Conservation (phyloP, 768 basidiomycete species). For the Amanita inopinata region DNA sequence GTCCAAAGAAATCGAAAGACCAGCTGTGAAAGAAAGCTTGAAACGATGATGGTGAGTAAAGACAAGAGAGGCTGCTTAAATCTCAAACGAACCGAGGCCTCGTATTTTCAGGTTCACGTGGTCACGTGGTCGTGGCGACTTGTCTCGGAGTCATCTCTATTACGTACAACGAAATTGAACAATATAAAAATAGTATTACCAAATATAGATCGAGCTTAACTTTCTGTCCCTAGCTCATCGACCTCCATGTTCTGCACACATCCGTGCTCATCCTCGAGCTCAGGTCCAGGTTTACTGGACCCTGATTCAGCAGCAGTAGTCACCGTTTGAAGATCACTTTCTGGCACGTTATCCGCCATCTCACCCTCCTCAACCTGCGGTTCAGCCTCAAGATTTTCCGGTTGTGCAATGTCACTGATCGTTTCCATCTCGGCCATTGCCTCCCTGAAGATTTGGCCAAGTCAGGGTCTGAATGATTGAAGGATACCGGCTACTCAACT, state of each 20-base stretch:
- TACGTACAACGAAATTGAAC: slow-evolving; percentile 1
- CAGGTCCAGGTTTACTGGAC: neutral
- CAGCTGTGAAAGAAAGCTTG: neutral
- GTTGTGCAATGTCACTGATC: neutral
- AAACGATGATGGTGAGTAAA: neutral
- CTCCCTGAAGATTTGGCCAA: slow-evolving; percentile 19
- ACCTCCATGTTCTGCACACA: slow-evolving; percentile 3
- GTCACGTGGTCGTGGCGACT: slow-evolving; percentile 3
- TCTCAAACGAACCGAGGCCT: neutral
- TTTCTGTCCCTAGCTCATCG: too few relatives aligned
- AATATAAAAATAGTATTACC: neutral
- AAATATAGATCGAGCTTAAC: neutral
- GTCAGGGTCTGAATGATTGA: neutral
- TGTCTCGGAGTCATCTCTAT: too few relatives aligned
- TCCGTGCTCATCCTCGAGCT: neutral
- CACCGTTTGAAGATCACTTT: neutral
- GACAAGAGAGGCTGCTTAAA: too few relatives aligned
- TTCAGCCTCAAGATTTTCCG: neutral
- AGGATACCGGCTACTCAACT: slow-evolving; percentile 25
- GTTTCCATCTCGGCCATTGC: slow-evolving; percentile 39
- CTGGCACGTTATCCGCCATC: neutral
- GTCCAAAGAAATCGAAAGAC: neutral
- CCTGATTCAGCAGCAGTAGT: neutral
- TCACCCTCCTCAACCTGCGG: neutral
- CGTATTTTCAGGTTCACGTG: neutral